Evolutionary conservation across 371 early-diverging fungal genomes (phyloP), one percentile per base, ranked within the genome.

Genomic region (Rhizopus delemar): DNA sequence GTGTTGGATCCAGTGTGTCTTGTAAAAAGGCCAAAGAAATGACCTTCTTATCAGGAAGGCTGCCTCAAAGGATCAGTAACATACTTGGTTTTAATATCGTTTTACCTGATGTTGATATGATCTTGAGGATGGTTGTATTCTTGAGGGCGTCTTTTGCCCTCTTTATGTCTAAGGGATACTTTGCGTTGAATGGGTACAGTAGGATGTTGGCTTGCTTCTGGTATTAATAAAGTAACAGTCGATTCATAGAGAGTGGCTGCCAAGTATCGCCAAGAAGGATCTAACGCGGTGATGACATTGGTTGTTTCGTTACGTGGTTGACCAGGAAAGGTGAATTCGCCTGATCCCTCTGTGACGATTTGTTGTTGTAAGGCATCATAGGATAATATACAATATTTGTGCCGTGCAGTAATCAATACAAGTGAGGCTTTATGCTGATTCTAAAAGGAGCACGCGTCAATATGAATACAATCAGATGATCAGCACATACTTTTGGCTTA

Each of bases 31-130:
- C 71, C 65, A 93, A 78, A 0, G 86, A 80, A 8, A 91, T 63
- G 3, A 94, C 80, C 3, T 80, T 69, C 33, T 91, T 78, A 60
- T 93, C 93, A 7, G 84, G 84, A 31, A 94, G 75, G 33, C 92
- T 85, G 33, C 60, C 11, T 38, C 54, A 28, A 9, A 50, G n/a
- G 3, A 31, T 12, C 13, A 35, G 41, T 15, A 86, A 82, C 36
- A 89, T 77, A 29, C 86, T 77, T 11, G 60, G 51, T n/a, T 58
- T 53, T 22, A 62, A 11, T 43, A 28, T 34, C 32, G 11, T 50
- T 50, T 16, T 62, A 71, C 71, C 80, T 78, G 29, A 79, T 64
- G 46, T 79, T 80, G n/a, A 68, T 62, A 34, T 62, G 61, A 50
- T 69, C 69, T 13, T 51, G 57, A 15, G 62, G 59, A 31, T 55